phyloP scores from a whole-genome alignment of 2,329 filamentous ascomycete genomes.

The Akanthomyces uredinophilus region DNA sequence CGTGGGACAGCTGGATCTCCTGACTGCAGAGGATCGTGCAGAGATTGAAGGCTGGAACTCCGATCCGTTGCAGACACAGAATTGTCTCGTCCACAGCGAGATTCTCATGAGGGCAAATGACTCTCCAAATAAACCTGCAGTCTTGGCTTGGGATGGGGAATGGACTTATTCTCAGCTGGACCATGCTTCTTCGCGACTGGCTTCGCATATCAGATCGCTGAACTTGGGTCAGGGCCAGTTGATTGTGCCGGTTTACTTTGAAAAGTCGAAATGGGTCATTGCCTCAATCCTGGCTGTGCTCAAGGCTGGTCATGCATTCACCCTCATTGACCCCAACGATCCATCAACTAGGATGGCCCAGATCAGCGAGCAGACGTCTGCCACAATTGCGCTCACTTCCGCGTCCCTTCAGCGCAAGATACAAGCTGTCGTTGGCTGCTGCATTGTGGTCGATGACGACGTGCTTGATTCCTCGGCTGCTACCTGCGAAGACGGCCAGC shows the following conservation, averaged over 20 bases:
- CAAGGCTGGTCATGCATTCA: background rate
- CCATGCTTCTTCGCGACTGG: constrained; percentile 4
- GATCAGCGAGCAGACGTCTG: background rate
- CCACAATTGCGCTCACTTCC: background rate
- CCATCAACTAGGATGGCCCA: background rate
- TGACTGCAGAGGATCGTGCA: background rate
- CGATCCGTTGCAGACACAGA: background rate
- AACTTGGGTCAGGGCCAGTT: background rate
- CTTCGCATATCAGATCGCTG: background rate
- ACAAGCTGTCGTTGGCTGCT: background rate
- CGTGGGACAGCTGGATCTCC: background rate
- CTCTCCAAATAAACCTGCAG: background rate
- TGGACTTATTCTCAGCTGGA: constrained; percentile 19
- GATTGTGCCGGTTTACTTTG: constrained; percentile 18
- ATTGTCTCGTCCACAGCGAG: background rate
- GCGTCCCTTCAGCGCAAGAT: background rate
- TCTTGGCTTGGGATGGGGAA: background rate
- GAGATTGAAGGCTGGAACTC: background rate
- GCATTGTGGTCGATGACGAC: background rate
- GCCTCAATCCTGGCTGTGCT: background rate
- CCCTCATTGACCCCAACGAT: background rate
- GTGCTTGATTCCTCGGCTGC: background rate
- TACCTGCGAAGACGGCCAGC: background rate
- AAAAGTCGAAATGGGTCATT: background rate
- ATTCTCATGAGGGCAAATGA: background rate